These are phyloP conservation scores for Nicotiana noctiflora DNA, from an alignment of 257 asterid species.

Conservation along the genomic window DNA sequence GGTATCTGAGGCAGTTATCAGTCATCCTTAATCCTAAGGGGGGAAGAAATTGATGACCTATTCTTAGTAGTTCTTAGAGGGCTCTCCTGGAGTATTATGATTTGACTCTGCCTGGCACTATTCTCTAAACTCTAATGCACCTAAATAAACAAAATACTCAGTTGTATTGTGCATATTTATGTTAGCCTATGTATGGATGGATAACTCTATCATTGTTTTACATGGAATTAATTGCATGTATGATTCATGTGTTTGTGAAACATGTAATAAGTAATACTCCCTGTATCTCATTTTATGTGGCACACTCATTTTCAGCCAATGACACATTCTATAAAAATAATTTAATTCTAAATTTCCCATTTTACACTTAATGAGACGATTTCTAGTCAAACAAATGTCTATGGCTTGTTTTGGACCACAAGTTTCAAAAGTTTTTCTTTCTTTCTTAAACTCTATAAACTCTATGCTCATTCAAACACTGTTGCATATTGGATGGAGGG, in stretches of 20 bases:
- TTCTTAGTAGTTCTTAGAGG: not conserved
- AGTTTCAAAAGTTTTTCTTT: no score
- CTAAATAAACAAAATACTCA: not conserved
- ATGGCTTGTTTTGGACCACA: no score
- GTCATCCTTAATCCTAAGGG: not conserved
- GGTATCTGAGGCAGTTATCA: not conserved
- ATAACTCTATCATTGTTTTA: not conserved
- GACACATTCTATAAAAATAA: no score
- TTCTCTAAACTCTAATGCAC: not conserved
- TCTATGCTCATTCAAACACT: no score
- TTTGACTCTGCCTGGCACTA: not conserved
- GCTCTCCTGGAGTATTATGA: not conserved
- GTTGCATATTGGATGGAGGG: no score
- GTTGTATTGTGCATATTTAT: not conserved
- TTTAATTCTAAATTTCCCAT: no score
- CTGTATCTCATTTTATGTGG: no score
- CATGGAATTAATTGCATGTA: not conserved
- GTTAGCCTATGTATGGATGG: not conserved
- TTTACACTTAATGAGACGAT: no score
- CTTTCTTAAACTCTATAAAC: no score
- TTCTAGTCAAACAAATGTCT: no score
- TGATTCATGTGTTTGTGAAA: not conserved
- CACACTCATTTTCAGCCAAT: no score
- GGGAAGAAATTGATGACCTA: not conserved
- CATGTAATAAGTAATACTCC: not conserved